Percentiles rank a stretch among this genome's conserved stretches.
phyloP scores from a whole-genome alignment of 805 yeast genomes.

The Kockiozyma suomiensis region DNA sequence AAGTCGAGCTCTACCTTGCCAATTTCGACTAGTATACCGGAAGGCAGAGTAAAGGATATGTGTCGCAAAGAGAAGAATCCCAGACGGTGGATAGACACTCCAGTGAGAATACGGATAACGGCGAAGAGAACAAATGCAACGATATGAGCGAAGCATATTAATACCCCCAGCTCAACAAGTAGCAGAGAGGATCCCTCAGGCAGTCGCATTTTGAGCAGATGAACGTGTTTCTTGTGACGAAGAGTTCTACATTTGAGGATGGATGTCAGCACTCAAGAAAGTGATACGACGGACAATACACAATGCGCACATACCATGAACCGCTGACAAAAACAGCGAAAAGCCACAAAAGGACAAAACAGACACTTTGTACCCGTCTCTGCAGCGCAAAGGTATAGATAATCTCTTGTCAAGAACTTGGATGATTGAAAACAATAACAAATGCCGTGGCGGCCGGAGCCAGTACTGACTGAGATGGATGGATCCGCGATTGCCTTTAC shows the following conservation, averaged over 20 bases:
- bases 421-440: not conserved
- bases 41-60: constrained; percentile 41
- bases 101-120: constrained; percentile 45
- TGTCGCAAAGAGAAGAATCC: constrained; percentile 48
- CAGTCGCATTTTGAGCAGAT: constrained; percentile 15
- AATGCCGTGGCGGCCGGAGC: not conserved
- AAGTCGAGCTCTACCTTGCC: constrained; percentile 43
- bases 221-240: not conserved
- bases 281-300: not conserved
- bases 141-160: constrained; percentile 34
- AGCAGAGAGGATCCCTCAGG: constrained; percentile 32
- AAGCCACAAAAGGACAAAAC: no score
- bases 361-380: no score
- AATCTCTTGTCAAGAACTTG: no score
- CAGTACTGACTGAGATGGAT: not conserved
- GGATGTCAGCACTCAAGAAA: not conserved
- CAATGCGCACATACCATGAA: not conserved
- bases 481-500: not conserved
- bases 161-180: constrained; percentile 27
- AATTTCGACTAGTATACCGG: constrained; percentile 44
- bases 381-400: no score
- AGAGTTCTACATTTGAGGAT: not conserved
- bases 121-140: constrained; percentile 45
- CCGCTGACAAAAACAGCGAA: no score
- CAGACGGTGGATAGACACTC: constrained; percentile 47